A percentile compares a stretch with the other conserved stretches of the same genome.
Evolutionary conservation across 768 basidiomycete species (phyloP).

Genomic region (Lactarius sanguifluus): DNA sequence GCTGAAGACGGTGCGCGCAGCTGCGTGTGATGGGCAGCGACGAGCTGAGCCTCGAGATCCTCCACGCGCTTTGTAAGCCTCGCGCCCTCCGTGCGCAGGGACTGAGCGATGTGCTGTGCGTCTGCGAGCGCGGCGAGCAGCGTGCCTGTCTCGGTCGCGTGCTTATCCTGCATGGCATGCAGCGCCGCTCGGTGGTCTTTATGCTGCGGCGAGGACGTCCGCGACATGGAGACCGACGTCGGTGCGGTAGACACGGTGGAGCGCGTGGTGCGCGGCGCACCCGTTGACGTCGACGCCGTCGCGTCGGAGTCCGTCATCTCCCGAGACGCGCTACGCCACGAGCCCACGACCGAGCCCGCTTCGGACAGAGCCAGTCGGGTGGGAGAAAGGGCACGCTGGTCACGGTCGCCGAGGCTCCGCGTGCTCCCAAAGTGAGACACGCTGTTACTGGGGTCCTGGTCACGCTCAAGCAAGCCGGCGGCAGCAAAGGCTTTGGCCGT

Average conservation of each 20-base stretch:
- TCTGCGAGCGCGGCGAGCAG: slow-evolving; percentile 51
- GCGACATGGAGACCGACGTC: slow-evolving; percentile 53
- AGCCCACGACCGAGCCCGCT: slow-evolving; percentile 21
- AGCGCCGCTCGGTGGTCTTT: slow-evolving; percentile 40
- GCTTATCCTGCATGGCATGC: slow-evolving; percentile 59
- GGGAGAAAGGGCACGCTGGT: slow-evolving; percentile 35
- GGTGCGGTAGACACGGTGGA: slow-evolving; percentile 67
- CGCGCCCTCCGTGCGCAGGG: slow-evolving; percentile 66
- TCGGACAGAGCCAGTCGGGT: slow-evolving; percentile 43
- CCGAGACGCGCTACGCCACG: slow-evolving; percentile 30
- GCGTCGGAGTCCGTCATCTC: slow-evolving; percentile 40
- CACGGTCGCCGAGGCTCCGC: slow-evolving; percentile 39
- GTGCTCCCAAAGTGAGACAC: slow-evolving; percentile 34
- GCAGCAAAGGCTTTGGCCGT: slow-evolving; percentile 73
- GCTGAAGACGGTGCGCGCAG: slow-evolving; percentile 26
- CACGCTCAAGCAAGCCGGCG: slow-evolving; percentile 52
- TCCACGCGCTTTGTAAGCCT: slow-evolving; percentile 42
- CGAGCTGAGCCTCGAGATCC: slow-evolving; percentile 40
- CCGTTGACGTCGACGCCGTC: slow-evolving; percentile 48
- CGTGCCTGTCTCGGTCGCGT: slow-evolving; percentile 67
- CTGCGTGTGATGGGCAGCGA: slow-evolving; percentile 33
- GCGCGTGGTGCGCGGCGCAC: slow-evolving; percentile 44
- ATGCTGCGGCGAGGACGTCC: slow-evolving; percentile 44
- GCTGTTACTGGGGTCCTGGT: slow-evolving; percentile 22
- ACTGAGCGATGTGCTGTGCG: slow-evolving; percentile 62